Evolutionary conservation across 345 rosid genomes (phyloP).

Genomic region (Geranium brycei): DNA sequence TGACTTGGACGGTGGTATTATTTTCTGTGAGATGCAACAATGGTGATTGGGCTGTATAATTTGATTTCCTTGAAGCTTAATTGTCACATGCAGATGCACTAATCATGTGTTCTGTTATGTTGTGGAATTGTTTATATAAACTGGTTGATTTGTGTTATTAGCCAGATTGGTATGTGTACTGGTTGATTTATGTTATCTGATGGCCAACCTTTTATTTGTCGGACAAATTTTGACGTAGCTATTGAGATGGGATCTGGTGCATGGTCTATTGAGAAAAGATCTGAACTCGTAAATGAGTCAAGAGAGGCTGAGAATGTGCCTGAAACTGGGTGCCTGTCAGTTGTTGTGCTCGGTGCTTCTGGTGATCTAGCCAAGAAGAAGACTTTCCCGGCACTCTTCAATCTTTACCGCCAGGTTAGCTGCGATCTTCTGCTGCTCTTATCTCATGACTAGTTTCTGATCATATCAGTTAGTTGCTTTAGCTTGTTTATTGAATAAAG

Average conservation of each 20-base stretch:
- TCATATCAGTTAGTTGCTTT: neutral
- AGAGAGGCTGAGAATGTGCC: slow-evolving; percentile 28
- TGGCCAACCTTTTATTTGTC: neutral
- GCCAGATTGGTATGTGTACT: neutral
- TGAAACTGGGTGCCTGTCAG: slow-evolving; percentile 80
- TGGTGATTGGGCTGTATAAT: neutral
- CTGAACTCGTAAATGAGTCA: slow-evolving; percentile 35
- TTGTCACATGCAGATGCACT: neutral
- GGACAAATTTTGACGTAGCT: neutral
- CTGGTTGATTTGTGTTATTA: neutral
- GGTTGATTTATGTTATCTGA: neutral
- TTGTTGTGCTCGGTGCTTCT: slow-evolving; percentile 84
- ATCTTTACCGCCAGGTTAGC: slow-evolving; percentile 74
- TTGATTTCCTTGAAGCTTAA: neutral
- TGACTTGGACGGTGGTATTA: neutral
- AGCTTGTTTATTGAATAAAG: neutral
- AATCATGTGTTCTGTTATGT: too few relatives aligned
- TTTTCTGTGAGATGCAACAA: neutral
- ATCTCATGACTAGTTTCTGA: neutral
- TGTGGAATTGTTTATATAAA: too few relatives aligned
- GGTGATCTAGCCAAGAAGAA: slow-evolving; percentile 99
- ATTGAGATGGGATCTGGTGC: slow-evolving; percentile 40
- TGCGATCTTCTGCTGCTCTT: neutral
- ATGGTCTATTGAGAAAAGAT: slow-evolving; percentile 60
- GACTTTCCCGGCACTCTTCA: slow-evolving; percentile 88